Evolutionary conservation across 139 green algal species (phyloP).

Genomic region (Raphidocelis subcapitata): DNA sequence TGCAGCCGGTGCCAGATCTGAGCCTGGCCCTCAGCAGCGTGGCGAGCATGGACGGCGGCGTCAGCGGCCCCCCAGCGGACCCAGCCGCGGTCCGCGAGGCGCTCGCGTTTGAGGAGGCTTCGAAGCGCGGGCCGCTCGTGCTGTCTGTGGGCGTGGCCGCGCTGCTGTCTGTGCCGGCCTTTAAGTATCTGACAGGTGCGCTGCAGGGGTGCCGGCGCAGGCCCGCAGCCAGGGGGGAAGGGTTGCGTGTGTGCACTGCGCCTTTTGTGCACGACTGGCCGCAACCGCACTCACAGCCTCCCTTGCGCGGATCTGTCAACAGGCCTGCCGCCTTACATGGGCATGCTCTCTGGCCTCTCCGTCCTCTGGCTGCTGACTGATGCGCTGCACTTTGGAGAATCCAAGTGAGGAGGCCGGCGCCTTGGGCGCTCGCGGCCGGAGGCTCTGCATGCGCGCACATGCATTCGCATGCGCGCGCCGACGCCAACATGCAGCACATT

Average conservation of each 20-base stretch:
- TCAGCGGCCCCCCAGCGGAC: too few species aligned
- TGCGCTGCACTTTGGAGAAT: constrained; percentile 68
- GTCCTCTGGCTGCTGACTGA: constrained; percentile 77
- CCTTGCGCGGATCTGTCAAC: too few species aligned
- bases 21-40: too few species aligned
- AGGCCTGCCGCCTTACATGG: constrained; percentile 72
- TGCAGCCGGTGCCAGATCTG: background rate
- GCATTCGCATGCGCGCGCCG: too few species aligned
- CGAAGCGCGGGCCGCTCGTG: constrained; percentile 47
- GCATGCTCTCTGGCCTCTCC: constrained; percentile 68
- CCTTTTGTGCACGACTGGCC: too few species aligned
- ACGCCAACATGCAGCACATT: too few species aligned
- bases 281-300: too few species aligned
- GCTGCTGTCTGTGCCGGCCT: constrained; percentile 69
- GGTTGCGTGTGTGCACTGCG: background rate
- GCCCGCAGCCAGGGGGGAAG: background rate
- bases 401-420: constrained; percentile 7
- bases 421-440: too few species aligned
- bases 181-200: constrained; percentile 43
- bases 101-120: background rate
- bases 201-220: background rate
- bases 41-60: too few species aligned
- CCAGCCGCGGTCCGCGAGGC: background rate
- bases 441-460: too few species aligned
- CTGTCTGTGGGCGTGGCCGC: constrained; percentile 54